Conservation (phyloP, 805 yeast species). For the Yarrowia hollandica region DNA sequence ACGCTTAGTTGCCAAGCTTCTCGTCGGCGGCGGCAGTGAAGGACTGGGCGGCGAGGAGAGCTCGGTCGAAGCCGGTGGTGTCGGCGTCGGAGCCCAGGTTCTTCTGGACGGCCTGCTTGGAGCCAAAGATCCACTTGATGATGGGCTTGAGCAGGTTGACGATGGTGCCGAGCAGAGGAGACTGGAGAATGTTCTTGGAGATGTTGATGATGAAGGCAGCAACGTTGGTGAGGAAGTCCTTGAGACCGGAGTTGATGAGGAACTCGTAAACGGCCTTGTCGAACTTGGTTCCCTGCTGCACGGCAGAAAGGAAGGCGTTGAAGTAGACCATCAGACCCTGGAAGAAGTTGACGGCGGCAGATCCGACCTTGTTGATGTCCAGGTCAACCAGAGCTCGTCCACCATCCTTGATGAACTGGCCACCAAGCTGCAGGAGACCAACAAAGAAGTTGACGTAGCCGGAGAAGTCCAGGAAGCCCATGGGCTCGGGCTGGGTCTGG, state of each 20-base stretch:
- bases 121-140: slow-evolving; percentile 20
- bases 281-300: slow-evolving; percentile 27
- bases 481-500: slow-evolving; percentile 11
- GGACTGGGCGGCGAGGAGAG: slow-evolving; percentile 20
- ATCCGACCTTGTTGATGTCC: slow-evolving; percentile 20
- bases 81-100: background rate
- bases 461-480: slow-evolving; percentile 29
- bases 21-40: slow-evolving; percentile 16
- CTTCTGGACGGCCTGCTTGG: slow-evolving; percentile 25
- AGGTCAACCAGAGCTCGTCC: slow-evolving; percentile 25
- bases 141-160: slow-evolving; percentile 23
- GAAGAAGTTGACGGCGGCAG: slow-evolving; percentile 25
- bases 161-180: slow-evolving; percentile 25
- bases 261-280: slow-evolving; percentile 28
- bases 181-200: slow-evolving; percentile 18
- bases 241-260: slow-evolving; percentile 26
- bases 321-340: slow-evolving; percentile 28
- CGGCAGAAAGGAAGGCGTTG: slow-evolving; percentile 22
- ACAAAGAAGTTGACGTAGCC: slow-evolving; percentile 23
- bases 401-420: slow-evolving; percentile 26
- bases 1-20: slow-evolving; percentile 15
- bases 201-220: slow-evolving; percentile 21
- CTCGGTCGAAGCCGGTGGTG: slow-evolving; percentile 24
- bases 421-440: slow-evolving; percentile 26
- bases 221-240: slow-evolving; percentile 25